Conservation (phyloP, 768 basidiomycete species). For the Candolleomyces aberdarensis region DNA sequence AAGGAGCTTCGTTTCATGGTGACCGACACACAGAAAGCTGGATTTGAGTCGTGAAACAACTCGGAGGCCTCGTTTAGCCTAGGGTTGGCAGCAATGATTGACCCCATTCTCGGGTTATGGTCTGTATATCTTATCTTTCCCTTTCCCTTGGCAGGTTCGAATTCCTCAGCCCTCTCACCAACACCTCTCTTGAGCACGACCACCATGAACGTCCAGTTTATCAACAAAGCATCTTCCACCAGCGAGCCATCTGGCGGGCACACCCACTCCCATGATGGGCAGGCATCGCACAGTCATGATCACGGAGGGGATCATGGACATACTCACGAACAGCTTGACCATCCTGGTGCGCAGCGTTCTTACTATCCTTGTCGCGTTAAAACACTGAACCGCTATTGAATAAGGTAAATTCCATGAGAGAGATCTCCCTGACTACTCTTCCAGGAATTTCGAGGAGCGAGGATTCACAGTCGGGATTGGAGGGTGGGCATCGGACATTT, state of each 20-base stretch:
- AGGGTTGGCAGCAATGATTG: too few species aligned
- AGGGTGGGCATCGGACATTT: conserved; percentile 48
- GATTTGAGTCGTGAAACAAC: too few species aligned
- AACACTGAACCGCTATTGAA: background rate
- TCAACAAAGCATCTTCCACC: conserved; percentile 51
- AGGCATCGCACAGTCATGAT: conserved; percentile 55
- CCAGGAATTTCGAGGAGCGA: conserved; percentile 84
- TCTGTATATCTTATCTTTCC: conserved; percentile 4
- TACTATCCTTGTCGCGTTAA: background rate
- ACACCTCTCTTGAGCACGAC: background rate
- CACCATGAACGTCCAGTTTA: conserved; percentile 68
- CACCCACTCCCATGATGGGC: conserved; percentile 59
- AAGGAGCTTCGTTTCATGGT: conserved; percentile 29
- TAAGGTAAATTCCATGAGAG: conserved; percentile 89
- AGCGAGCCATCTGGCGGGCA: conserved; percentile 24
- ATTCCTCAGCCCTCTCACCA: background rate
- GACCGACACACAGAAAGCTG: conserved; percentile 8
- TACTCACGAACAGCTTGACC: conserved; percentile 89
- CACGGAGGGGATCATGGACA: conserved; percentile 84
- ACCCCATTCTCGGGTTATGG: background rate
- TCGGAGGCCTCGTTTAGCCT: too few species aligned
- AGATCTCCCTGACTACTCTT: conserved; percentile 85
- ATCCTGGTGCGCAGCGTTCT: conserved; percentile 58
- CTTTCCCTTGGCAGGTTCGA: too few species aligned
- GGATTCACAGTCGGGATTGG: conserved; percentile 99